Conservation (phyloP, 2,329 filamentous ascomycete species). For the Fusarium bactridioides region DNA sequence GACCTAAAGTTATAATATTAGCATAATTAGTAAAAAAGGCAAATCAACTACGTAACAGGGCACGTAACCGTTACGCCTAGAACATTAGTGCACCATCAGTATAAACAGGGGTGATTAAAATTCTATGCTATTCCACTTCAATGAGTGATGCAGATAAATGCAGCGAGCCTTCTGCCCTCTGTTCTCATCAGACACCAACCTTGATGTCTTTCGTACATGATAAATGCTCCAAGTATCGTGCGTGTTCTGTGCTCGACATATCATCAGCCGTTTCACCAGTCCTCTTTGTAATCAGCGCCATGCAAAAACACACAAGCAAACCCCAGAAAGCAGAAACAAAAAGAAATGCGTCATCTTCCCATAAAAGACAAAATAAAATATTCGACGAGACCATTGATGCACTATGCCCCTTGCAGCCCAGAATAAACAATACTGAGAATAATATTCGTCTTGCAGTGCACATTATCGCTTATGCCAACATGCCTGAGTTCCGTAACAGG, state of each 20-base stretch:
- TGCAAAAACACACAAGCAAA: slow-evolving; percentile 29
- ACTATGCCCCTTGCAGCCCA: slow-evolving; percentile 17
- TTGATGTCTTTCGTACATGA: slow-evolving; percentile 21
- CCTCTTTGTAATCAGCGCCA: slow-evolving; percentile 37
- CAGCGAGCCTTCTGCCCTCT: slow-evolving; percentile 2
- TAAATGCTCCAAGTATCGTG: slow-evolving; percentile 27
- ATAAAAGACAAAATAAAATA: background rate
- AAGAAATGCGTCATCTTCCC: slow-evolving; percentile 1
- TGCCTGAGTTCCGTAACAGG: slow-evolving; percentile 32
- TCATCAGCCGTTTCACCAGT: slow-evolving; percentile 27
- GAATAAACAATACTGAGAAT: slow-evolving; percentile 15
- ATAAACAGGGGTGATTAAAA: too few relatives aligned
- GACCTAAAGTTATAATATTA: too few relatives aligned
- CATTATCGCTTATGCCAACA: slow-evolving; percentile 27
- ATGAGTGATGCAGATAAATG: slow-evolving; percentile 11
- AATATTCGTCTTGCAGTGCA: slow-evolving; percentile 18
- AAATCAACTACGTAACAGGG: too few relatives aligned
- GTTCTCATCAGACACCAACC: slow-evolving; percentile 14
- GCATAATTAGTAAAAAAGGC: too few relatives aligned
- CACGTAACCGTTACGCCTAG: too few relatives aligned
- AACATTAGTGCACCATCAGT: too few relatives aligned
- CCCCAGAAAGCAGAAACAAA: background rate
- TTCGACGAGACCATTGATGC: slow-evolving; percentile 14
- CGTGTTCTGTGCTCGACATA: slow-evolving; percentile 20
- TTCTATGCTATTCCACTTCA: slow-evolving; percentile 13